Conservation (phyloP, 1,284 basidiomycete species). For the Rugosomyces carneus region DNA sequence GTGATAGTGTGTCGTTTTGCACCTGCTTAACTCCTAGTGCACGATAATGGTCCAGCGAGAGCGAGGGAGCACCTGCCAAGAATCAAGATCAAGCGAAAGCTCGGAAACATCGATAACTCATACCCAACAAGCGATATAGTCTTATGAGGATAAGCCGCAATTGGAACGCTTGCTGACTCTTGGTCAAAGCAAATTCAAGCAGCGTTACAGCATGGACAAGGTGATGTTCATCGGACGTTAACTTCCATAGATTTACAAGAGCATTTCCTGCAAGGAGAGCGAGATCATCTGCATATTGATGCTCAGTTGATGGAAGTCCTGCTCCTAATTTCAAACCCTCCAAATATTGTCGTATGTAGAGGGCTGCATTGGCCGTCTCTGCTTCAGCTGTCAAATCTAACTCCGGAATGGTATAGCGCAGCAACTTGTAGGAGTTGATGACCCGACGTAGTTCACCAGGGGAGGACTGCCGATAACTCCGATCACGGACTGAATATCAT, state of each 20-base stretch:
- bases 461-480: slow-evolving; percentile 34
- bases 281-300: slow-evolving; percentile 86
- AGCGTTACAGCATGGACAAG: slow-evolving; percentile 59
- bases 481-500: not conserved
- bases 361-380: slow-evolving; percentile 45
- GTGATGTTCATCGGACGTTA: slow-evolving; percentile 47
- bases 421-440: slow-evolving; percentile 69
- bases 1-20: slow-evolving; percentile 81
- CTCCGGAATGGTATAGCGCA: slow-evolving; percentile 49
- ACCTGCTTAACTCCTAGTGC: slow-evolving; percentile 73
- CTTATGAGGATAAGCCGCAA: slow-evolving; percentile 70
- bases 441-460: slow-evolving; percentile 45
- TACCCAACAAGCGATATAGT: slow-evolving; percentile 74
- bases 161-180: slow-evolving; percentile 74
- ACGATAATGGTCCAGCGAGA: slow-evolving; percentile 73
- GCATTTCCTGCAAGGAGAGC: slow-evolving; percentile 68
- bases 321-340: slow-evolving; percentile 60
- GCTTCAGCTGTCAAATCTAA: slow-evolving; percentile 46
- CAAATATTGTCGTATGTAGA: slow-evolving; percentile 57
- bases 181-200: slow-evolving; percentile 66
- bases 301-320: slow-evolving; percentile 65
- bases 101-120: slow-evolving; percentile 14
- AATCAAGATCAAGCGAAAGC: not conserved
- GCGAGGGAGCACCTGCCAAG: slow-evolving; percentile 54
- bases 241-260: slow-evolving; percentile 58